A percentile compares a stretch with the other conserved stretches of the same genome.
Conservation (phyloP, 306 rosid genomes). For the Quillaja saponaria region DNA sequence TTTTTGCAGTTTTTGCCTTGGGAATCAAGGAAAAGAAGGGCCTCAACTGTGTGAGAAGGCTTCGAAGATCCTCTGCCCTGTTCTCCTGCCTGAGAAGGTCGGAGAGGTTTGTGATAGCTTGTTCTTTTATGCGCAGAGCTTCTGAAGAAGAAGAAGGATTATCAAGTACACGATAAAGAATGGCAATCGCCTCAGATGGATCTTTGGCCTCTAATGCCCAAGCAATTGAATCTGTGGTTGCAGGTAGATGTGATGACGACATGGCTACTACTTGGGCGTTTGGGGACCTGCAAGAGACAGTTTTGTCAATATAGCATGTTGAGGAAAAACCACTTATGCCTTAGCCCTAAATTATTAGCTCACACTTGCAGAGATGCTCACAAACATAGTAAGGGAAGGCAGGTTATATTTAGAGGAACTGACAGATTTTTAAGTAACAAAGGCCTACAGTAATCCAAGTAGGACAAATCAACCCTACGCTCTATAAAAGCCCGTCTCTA, state of each 20-base stretch:
- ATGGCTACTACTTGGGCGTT: constrained; percentile 40
- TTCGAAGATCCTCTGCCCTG: constrained; percentile 87
- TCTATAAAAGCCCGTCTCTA: too few species aligned
- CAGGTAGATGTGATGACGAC: constrained; percentile 81
- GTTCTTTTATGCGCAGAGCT: constrained; percentile 83
- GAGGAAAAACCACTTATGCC: background rate
- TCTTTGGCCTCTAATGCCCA: constrained; percentile 69
- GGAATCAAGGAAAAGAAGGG: constrained; percentile 92
- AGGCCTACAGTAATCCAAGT: too few species aligned
- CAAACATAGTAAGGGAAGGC: too few species aligned
- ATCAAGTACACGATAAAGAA: constrained; percentile 72
- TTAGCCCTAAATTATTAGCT: too few species aligned
- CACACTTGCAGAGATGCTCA: too few species aligned
- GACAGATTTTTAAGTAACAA: too few species aligned
- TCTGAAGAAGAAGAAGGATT: constrained; percentile 82
- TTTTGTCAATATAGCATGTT: background rate
- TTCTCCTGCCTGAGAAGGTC: constrained; percentile 79
- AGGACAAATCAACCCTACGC: too few species aligned
- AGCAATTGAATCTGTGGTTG: constrained; percentile 68
- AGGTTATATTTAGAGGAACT: too few species aligned
- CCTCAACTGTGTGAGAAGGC: constrained; percentile 87
- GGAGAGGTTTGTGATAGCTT: constrained; percentile 70
- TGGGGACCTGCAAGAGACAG: constrained; percentile 43
- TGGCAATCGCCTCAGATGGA: constrained; percentile 70
- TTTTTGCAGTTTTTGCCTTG: constrained; percentile 92